Evolutionary conservation across 345 rosid species (phyloP), one percentile per base, ranked within the genome.

Genomic region (Cardamine occulta): DNA sequence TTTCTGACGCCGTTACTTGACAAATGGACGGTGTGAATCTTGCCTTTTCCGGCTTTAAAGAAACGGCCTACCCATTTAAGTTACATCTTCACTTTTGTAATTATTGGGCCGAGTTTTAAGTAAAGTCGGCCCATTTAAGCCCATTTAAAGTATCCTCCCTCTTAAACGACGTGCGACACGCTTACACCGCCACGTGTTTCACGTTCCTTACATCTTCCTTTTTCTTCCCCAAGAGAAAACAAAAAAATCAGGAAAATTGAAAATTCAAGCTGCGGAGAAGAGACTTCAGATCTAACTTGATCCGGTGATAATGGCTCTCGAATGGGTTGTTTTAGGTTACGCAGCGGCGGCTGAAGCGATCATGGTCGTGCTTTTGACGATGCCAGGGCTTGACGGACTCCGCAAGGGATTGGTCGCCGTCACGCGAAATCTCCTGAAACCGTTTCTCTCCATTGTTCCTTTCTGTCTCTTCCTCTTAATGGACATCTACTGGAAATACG

Each of bases 401-500:
- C 83, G 96, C 7, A 82, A 77, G 66, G 96, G 98, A 18, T 81
- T 93, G 11, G 74, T 88, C 70, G 88, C 95, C 15, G 98, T 93
- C 28, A 93, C 96, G 9, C 92, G 91, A 52, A 93, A 86, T 80
- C 96, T 93, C 62, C 80, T 93, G 72, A 93, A 87, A 80, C 98
- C 98, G 13, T 90, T 93, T 81, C 64, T 93, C 24, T 88, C 96
- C 34, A 88, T 93, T n/a, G 91, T 93, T 1, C 98, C 98, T 2
- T 90, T 93, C 63, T 88, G 95, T 75, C 83, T 93, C 76, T 93
- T 93, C 75, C 88, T 93, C 0, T 74, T 93, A 0, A 87, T 90
- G 96, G 98, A 93, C 63, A 93, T 90, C 60, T 93, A 88, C 83
- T 93, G 98, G 98, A 90, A 93, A 76, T 90, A 90, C 87, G 98